Percentiles rank a stretch among this genome's conserved stretches.
Conservation (phyloP, 163 green algal species). For the Scenedesmus sp. region DNA sequence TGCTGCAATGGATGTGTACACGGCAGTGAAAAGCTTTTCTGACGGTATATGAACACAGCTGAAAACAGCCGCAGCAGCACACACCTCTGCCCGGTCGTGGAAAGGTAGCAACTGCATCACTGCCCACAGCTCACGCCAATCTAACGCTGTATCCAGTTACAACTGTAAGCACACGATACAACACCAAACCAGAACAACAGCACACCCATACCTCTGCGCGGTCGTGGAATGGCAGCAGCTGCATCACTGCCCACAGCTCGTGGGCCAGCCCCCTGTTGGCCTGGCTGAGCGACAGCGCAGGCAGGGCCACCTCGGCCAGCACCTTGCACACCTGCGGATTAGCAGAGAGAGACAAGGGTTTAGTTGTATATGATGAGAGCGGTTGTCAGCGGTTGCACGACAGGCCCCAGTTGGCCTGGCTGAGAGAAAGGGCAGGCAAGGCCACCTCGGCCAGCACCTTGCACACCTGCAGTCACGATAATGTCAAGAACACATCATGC, state of each 20-base stretch:
- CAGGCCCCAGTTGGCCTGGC: neutral
- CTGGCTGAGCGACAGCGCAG: constrained; percentile 74
- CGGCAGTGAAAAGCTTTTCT: too few relatives aligned
- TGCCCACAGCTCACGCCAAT: constrained; percentile 77
- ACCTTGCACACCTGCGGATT: constrained; percentile 58
- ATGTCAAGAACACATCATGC: too few relatives aligned
- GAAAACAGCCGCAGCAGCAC: too few relatives aligned
- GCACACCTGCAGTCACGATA: constrained; percentile 44
- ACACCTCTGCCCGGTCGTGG: constrained; percentile 43
- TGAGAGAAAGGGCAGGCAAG: neutral
- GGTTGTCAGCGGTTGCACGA: neutral
- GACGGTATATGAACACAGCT: too few relatives aligned
- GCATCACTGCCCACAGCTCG: constrained; percentile 85
- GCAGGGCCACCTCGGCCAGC: constrained; percentile 74
- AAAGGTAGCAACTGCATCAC: constrained; percentile 81
- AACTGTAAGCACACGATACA: too few relatives aligned
- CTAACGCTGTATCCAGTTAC: too few relatives aligned
- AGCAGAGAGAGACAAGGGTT: neutral
- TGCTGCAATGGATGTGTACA: too few relatives aligned
- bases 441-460: constrained; percentile 59
- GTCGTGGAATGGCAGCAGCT: constrained; percentile 75
- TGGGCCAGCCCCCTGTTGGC: constrained; percentile 69
- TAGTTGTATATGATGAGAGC: neutral
- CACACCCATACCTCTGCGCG: constrained; percentile 19
- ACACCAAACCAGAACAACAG: too few relatives aligned